A percentile compares a stretch with the other conserved stretches of the same genome.
Conservation (phyloP, 192 early-diverging fungal genomes). For the Spinellus fusiger region DNA sequence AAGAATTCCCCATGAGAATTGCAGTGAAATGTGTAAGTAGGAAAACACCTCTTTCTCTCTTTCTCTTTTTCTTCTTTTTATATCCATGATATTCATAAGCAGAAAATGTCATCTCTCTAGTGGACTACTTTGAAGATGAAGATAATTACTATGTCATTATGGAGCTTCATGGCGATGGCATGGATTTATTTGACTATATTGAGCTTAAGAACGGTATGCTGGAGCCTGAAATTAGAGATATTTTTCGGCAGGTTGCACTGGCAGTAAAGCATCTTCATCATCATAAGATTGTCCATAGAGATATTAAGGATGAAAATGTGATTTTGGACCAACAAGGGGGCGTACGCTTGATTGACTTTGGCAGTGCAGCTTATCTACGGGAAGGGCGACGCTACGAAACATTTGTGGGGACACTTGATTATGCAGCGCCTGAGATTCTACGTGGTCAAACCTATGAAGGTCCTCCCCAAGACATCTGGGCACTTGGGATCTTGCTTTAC, state of each 20-base stretch:
- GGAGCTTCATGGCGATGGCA: slow-evolving; percentile 47
- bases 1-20: slow-evolving; percentile 47
- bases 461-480: slow-evolving; percentile 82
- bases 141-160: slow-evolving; percentile 68
- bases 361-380: slow-evolving; percentile 58
- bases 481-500: slow-evolving; percentile 70
- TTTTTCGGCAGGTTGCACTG: slow-evolving; percentile 52
- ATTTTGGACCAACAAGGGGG: slow-evolving; percentile 52
- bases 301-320: slow-evolving; percentile 92
- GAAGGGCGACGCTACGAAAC: slow-evolving; percentile 51
- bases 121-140: slow-evolving; percentile 72
- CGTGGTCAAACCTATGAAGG: slow-evolving; percentile 62
- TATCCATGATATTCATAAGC: slow-evolving; percentile 14
- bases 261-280: slow-evolving; percentile 57
- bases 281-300: slow-evolving; percentile 68
- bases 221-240: slow-evolving; percentile 45
- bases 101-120: no score
- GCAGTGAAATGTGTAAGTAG: slow-evolving; percentile 44
- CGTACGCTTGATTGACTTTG: slow-evolving; percentile 84
- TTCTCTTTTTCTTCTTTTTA: slow-evolving; percentile 5
- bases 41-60: not conserved
- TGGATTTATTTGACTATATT: slow-evolving; percentile 69
- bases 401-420: slow-evolving; percentile 72
- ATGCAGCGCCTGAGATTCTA: slow-evolving; percentile 70
- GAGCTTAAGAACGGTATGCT: slow-evolving; percentile 53